Conservation (phyloP, 2,329 filamentous ascomycete species). For the Chaetothyriales sp. region DNA sequence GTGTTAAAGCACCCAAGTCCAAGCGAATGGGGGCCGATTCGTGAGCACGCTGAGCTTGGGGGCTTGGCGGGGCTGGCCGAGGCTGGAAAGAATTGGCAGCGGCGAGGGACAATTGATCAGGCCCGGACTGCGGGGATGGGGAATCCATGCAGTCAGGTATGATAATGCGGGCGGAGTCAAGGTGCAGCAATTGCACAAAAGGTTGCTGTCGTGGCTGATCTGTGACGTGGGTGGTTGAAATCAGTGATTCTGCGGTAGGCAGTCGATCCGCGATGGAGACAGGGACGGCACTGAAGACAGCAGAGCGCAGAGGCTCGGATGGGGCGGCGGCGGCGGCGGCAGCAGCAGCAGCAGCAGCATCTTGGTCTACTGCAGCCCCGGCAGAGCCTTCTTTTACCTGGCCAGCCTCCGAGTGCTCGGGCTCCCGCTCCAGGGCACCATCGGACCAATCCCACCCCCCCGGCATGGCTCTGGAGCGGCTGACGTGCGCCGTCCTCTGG, state of each 20-base stretch:
- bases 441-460: conserved; percentile 10
- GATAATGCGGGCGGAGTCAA: neutral
- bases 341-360: no score
- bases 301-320: neutral
- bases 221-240: neutral
- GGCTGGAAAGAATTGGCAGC: neutral
- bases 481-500: conserved; percentile 21
- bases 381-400: neutral
- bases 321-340: no score
- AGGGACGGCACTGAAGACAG: neutral
- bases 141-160: neutral
- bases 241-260: neutral
- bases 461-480: conserved; percentile 7
- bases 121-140: neutral
- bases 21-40: neutral
- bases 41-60: neutral
- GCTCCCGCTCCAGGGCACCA: neutral
- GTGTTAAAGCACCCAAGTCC: neutral
- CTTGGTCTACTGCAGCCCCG: no score
- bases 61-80: neutral
- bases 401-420: neutral
- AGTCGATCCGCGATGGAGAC: neutral
- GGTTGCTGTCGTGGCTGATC: neutral
- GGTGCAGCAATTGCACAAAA: neutral
- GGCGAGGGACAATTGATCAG: neutral